A percentile compares a stretch with the other conserved stretches of the same genome.
Conservation (phyloP, 2,329 filamentous ascomycete species). For the Beauveria rudraprayagi region DNA sequence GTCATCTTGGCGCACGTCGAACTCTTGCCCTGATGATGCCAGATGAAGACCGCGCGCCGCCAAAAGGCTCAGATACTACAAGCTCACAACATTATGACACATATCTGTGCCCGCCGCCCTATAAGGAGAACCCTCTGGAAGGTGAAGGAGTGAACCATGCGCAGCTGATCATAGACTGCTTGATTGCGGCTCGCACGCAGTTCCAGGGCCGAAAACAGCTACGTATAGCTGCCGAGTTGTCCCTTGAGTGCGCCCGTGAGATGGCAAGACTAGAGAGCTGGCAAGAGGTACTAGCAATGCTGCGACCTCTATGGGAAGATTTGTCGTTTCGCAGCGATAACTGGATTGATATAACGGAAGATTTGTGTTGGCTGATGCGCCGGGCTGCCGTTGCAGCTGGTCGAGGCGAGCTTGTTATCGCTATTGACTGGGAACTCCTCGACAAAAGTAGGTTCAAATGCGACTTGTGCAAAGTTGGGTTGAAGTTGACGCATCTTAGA, state of each 20-base stretch:
- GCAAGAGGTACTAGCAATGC: conserved; percentile 44
- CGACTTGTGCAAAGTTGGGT: not conserved
- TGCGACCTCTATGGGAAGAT: conserved; percentile 51
- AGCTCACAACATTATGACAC: conserved; percentile 54
- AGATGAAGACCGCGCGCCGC: conserved; percentile 48
- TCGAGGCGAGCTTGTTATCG: conserved; percentile 48
- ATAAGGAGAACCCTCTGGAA: conserved; percentile 48
- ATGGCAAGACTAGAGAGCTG: conserved; percentile 42
- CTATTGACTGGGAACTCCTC: conserved; percentile 59
- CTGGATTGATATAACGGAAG: conserved; percentile 53
- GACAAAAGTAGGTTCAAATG: conserved; percentile 40
- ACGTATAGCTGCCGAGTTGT: conserved; percentile 47
- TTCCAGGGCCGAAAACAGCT: conserved; percentile 47
- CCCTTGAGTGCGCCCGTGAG: conserved; percentile 50
- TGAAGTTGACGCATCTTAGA: conserved; percentile 25
- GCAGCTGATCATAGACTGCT: conserved; percentile 43
- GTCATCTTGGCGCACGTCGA: conserved; percentile 46
- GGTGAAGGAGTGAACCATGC: conserved; percentile 47
- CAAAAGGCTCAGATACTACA: conserved; percentile 39
- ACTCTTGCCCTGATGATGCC: conserved; percentile 48
- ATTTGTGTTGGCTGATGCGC: conserved; percentile 53
- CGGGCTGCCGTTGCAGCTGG: conserved; percentile 45
- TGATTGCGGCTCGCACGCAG: conserved; percentile 43
- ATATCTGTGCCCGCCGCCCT: conserved; percentile 57
- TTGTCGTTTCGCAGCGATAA: conserved; percentile 48